Evolutionary conservation across 2,329 filamentous ascomycete genomes (phyloP).

Genomic region (Aplosporella prunicola): DNA sequence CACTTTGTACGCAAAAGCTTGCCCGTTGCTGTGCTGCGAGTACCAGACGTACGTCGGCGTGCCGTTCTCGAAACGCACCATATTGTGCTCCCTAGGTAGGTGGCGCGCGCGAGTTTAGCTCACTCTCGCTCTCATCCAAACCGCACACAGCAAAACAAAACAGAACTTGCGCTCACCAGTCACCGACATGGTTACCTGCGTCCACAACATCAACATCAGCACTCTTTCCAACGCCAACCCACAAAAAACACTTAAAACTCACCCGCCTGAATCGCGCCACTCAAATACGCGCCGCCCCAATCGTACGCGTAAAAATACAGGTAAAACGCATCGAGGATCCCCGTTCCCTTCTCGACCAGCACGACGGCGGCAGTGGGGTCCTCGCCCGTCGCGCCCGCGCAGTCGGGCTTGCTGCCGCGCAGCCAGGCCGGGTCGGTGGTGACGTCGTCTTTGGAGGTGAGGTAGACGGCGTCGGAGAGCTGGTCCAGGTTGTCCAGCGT

Average conservation of each 20-base stretch:
- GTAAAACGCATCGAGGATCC: conserved; percentile 51
- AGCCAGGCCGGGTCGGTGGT: conserved; percentile 35
- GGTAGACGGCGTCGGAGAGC: conserved; percentile 31
- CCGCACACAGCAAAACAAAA: too few species aligned
- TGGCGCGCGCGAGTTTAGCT: too few species aligned
- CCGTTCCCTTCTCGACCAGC: conserved; percentile 46
- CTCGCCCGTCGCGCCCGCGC: conserved; percentile 40
- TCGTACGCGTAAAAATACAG: conserved; percentile 55
- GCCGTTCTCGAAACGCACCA: conserved; percentile 54
- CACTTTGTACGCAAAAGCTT: conserved; percentile 52
- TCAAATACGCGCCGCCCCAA: conserved; percentile 43
- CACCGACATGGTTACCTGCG: conserved; percentile 51
- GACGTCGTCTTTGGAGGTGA: conserved; percentile 36
- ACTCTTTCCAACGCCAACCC: background rate
- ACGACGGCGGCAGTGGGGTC: conserved; percentile 46
- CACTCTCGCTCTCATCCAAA: too few species aligned
- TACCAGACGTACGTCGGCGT: conserved; percentile 50
- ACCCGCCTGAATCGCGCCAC: conserved; percentile 38
- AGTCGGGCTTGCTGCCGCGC: conserved; percentile 45
- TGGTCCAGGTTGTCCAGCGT: conserved; percentile 34
- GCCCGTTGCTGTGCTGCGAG: conserved; percentile 52
- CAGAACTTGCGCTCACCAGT: conserved; percentile 46
- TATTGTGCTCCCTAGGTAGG: conserved; percentile 56
- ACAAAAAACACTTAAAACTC: background rate
- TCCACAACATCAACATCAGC: conserved; percentile 10